A percentile compares a stretch with the other conserved stretches of the same genome.
Conservation (phyloP, 345 rosid species). For the Sisymbrium altissimum region DNA sequence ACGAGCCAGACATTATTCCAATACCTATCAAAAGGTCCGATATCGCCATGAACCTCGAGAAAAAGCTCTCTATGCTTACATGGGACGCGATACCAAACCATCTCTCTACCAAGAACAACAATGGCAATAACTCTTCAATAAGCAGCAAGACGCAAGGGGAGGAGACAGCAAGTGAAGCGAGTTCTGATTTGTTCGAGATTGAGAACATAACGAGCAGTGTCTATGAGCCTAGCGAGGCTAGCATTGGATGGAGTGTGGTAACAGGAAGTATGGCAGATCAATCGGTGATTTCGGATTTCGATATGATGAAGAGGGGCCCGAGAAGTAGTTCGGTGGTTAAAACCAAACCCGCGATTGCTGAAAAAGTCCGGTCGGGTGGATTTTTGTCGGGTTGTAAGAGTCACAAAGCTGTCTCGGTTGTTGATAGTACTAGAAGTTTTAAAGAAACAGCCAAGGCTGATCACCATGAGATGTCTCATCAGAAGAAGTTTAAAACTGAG, state of each 20-base stretch:
- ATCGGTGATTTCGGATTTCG: constrained; percentile 59
- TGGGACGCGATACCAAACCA: constrained; percentile 45
- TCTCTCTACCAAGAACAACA: constrained; percentile 31
- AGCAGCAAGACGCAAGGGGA: constrained; percentile 46
- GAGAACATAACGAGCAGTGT: constrained; percentile 58
- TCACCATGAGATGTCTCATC: constrained; percentile 23
- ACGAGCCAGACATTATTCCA: constrained; percentile 34
- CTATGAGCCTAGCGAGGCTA: constrained; percentile 83
- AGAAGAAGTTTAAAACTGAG: constrained; percentile 31
- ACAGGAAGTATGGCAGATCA: constrained; percentile 79
- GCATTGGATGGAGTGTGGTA: constrained; percentile 90
- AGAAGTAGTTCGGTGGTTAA: constrained; percentile 20
- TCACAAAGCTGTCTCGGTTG: constrained; percentile 57
- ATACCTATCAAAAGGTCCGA: constrained; percentile 51
- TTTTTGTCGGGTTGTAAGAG: constrained; percentile 72
- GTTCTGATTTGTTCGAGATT: constrained; percentile 88
- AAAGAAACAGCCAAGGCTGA: constrained; percentile 18
- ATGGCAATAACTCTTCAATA: constrained; percentile 36
- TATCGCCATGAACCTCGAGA: constrained; percentile 40
- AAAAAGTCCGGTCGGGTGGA: constrained; percentile 40
- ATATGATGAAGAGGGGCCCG: constrained; percentile 31
- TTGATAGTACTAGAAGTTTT: constrained; percentile 41
- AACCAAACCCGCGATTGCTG: constrained; percentile 18
- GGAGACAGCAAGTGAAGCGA: constrained; percentile 68
- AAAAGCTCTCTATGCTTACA: constrained; percentile 47